These are phyloP conservation scores for Canavalia ensiformis DNA, from an alignment of 306 rosid genomes.

Conservation along the genomic window DNA sequence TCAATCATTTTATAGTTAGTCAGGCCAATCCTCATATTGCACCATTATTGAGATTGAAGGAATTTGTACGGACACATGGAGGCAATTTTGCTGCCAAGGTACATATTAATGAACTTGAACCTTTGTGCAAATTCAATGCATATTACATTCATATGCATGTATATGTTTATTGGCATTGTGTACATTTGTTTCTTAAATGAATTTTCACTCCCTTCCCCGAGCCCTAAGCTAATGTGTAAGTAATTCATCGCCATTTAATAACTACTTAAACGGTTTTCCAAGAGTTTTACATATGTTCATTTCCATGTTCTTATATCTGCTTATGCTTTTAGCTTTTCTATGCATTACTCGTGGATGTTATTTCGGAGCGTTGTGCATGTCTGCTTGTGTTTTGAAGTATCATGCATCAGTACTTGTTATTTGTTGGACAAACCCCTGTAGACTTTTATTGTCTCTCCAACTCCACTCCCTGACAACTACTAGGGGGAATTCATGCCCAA, in stretches of 20 bases:
- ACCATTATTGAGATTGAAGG: conserved; percentile 88
- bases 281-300: background rate
- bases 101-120: conserved; percentile 44
- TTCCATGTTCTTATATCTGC: conserved; percentile 20
- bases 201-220: background rate
- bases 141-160: background rate
- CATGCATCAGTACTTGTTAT: conserved; percentile 19
- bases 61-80: conserved; percentile 80
- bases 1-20: conserved; percentile 95
- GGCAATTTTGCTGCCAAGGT: conserved; percentile 99
- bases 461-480: conserved; percentile 12
- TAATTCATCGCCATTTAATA: background rate
- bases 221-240: background rate
- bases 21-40: conserved; percentile 98
- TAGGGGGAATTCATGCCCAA: background rate
- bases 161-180: conserved; percentile 34
- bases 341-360: conserved; percentile 21
- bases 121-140: background rate
- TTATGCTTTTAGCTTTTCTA: conserved; percentile 10
- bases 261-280: conserved; percentile 3
- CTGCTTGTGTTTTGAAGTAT: conserved; percentile 5
- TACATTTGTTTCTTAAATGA: background rate
- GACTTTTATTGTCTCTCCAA: conserved; percentile 8
- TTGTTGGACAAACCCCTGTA: conserved; percentile 30
- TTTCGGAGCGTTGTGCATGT: conserved; percentile 1